A percentile compares a stretch with the other conserved stretches of the same genome.
phyloP scores from a whole-genome alignment of 2,329 filamentous ascomycete species.

The Leptographium flavum region DNA sequence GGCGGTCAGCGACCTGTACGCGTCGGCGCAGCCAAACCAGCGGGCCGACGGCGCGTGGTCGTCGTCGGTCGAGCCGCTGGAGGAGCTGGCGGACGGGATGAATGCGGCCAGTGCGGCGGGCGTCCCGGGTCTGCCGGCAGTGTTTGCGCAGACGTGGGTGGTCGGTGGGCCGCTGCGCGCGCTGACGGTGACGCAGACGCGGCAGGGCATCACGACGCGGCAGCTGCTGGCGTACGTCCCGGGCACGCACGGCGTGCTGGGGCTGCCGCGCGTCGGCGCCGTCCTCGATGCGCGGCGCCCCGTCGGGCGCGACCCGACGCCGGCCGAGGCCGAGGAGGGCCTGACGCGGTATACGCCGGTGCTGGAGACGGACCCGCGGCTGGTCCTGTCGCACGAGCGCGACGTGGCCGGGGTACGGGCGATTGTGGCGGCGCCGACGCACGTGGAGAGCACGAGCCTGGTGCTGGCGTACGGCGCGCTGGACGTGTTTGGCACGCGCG shows the following conservation, averaged over 20 bases:
- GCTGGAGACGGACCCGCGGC: slow-evolving; percentile 72
- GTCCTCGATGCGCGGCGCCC: slow-evolving; percentile 78
- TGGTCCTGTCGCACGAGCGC: slow-evolving; percentile 43
- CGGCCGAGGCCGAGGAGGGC: slow-evolving; percentile 71
- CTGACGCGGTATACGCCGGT: slow-evolving; percentile 60
- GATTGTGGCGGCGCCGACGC: slow-evolving; percentile 61
- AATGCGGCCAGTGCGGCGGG: not conserved
- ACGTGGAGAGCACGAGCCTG: slow-evolving; percentile 83
- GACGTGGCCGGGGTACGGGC: slow-evolving; percentile 42
- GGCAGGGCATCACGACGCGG: slow-evolving; percentile 78
- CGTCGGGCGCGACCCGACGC: slow-evolving; percentile 67
- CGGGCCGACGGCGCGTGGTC: slow-evolving; percentile 47
- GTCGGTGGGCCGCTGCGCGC: slow-evolving; percentile 65
- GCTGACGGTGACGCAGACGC: slow-evolving; percentile 74
- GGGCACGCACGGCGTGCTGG: slow-evolving; percentile 57
- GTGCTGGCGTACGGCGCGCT: slow-evolving; percentile 69
- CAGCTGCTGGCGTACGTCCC: slow-evolving; percentile 70
- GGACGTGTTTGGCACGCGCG: slow-evolving; percentile 76
- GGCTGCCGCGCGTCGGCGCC: slow-evolving; percentile 51
- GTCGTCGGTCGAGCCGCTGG: slow-evolving; percentile 59
- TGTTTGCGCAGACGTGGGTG: slow-evolving; percentile 67
- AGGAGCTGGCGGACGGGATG: slow-evolving; percentile 23
- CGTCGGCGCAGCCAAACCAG: slow-evolving; percentile 71
- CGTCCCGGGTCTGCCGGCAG: slow-evolving; percentile 43
- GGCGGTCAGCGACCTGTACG: slow-evolving; percentile 77